Percentiles rank a stretch among this genome's conserved stretches.
Evolutionary conservation across 176 grass and related monocot species (phyloP).

Genomic region (Musa beccarii): DNA sequence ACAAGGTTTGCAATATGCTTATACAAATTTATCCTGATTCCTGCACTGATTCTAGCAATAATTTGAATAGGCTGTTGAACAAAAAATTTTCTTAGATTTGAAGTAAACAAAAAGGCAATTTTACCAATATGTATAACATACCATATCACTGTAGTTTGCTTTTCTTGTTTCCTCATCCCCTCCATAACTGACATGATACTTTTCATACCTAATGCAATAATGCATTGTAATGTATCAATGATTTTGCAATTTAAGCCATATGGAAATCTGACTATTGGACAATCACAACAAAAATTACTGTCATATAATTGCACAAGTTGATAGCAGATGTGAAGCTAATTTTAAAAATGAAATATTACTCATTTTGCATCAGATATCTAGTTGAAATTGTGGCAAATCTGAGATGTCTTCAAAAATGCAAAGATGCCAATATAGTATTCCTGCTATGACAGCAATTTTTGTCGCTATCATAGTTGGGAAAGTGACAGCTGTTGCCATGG

Average conservation of each 20-base stretch:
- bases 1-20: too few relatives aligned
- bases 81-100: not conserved
- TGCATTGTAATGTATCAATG: not conserved
- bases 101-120: not conserved
- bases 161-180: conserved; percentile 91
- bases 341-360: not conserved
- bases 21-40: too few relatives aligned
- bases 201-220: conserved; percentile 67
- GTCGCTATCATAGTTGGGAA: too few relatives aligned
- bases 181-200: conserved; percentile 84
- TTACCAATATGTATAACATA: conserved; percentile 19
- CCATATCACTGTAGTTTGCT: conserved; percentile 90
- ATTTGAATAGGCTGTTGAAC: not conserved
- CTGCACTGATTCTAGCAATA: not conserved
- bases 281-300: not conserved
- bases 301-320: not conserved
- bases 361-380: not conserved
- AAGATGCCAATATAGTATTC: too few relatives aligned
- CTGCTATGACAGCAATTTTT: too few relatives aligned
- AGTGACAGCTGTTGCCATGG: too few relatives aligned
- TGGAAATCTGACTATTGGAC: not conserved
- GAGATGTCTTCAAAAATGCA: too few relatives aligned
- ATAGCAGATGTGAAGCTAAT: not conserved
- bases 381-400: too few relatives aligned
- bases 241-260: not conserved